A percentile compares a stretch with the other conserved stretches of the same genome.
Conservation (phyloP, 495 filamentous ascomycete genomes). For the Daldinia childiae region DNA sequence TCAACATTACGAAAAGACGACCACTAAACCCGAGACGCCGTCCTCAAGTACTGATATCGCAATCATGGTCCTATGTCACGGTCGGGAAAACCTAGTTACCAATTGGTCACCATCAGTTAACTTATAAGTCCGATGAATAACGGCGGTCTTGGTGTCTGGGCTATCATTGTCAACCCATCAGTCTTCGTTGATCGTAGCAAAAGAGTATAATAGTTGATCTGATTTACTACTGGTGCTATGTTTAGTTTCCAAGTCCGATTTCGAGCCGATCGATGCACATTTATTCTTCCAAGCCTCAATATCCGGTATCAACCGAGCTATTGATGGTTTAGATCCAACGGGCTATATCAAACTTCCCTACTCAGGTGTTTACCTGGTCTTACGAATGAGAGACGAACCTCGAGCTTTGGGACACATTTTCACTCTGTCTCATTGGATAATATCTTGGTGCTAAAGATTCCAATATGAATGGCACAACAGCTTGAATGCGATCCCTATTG, state of each 20-base stretch:
- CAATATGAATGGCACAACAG: background rate
- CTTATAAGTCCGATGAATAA: background rate
- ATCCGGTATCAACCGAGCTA: background rate
- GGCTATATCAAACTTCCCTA: background rate
- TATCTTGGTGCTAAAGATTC: background rate
- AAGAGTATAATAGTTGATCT: background rate
- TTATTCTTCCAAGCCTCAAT: background rate
- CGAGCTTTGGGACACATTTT: background rate
- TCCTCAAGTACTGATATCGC: background rate
- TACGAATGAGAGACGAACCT: background rate
- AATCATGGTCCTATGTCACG: background rate
- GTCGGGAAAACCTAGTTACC: background rate
- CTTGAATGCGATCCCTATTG: background rate
- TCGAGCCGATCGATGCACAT: background rate
- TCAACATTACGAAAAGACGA: too few relatives aligned
- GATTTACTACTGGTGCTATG: background rate
- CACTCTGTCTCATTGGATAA: background rate
- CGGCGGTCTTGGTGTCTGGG: background rate
- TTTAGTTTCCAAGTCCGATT: background rate
- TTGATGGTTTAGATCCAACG: background rate
- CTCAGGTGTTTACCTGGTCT: background rate
- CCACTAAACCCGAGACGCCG: background rate
- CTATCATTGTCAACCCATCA: background rate
- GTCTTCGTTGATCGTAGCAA: background rate
- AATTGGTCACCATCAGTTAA: background rate